Conservation (phyloP, 2,329 filamentous ascomycete genomes). For the Zymoseptoria brevis region DNA sequence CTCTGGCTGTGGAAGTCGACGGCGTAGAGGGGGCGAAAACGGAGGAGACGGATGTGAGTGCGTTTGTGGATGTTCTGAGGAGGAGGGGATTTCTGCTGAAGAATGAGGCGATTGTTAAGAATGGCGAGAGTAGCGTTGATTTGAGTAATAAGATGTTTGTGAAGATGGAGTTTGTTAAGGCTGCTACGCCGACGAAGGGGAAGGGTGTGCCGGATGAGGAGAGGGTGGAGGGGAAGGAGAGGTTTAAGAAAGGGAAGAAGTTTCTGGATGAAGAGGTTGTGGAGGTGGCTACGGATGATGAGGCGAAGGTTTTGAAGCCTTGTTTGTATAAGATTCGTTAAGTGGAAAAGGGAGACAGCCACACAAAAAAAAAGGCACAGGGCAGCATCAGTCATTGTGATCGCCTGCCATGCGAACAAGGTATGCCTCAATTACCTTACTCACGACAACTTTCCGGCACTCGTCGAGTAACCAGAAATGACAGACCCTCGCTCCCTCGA, state of each 20-base stretch:
- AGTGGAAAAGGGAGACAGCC: no score
- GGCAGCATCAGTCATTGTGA: not conserved
- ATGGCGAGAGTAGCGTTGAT: slow-evolving; percentile 57
- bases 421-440: no score
- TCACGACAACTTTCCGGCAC: no score
- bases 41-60: slow-evolving; percentile 74
- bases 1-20: slow-evolving; percentile 56
- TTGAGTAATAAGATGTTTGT: slow-evolving; percentile 97
- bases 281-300: slow-evolving; percentile 50
- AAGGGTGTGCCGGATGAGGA: slow-evolving; percentile 53
- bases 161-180: slow-evolving; percentile 89
- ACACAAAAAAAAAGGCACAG: no score
- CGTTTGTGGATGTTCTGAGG: slow-evolving; percentile 75
- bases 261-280: slow-evolving; percentile 53
- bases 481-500: no score
- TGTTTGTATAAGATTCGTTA: slow-evolving; percentile 88
- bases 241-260: slow-evolving; percentile 40
- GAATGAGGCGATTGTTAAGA: slow-evolving; percentile 34
- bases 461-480: no score
- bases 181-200: slow-evolving; percentile 63
- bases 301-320: slow-evolving; percentile 74
- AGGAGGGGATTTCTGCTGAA: slow-evolving; percentile 76
- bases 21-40: slow-evolving; percentile 50
- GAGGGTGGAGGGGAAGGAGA: slow-evolving; percentile 29
- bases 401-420: no score